Base-by-base conservation (phyloP, 169 alveolate genomes). In the Plasmodium knowlesi region DNA sequence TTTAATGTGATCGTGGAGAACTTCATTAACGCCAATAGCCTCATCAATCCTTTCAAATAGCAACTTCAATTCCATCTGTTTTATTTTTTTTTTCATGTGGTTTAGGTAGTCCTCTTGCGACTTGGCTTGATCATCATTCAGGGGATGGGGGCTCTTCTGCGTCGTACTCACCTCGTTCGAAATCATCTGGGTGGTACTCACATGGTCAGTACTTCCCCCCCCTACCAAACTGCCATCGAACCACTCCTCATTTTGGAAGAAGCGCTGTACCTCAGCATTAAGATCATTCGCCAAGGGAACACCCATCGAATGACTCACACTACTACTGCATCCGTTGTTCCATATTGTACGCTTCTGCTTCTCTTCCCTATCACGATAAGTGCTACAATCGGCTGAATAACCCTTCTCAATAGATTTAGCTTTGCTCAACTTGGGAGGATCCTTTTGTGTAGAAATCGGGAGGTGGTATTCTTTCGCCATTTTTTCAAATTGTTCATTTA, bases 11-110 rank as follows among this genome's bases (percentile, higher is more conserved):
- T 78, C 76, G 54, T 89, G 46, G 43, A 89, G 70, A 22, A 12
- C 73, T 14, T 89, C 94, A 67, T 89, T 79, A 5, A 89, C 78
- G 30, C 34, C 72, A 22, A 89, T 89, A 22, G 94, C 94, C 72
- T 89, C 94, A 57, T 89, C 94, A 5, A 89, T 89, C 25, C 86
- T 78, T 78, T 89, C 94, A 79, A 57, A 80, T 1, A 89, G 25
- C 30, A 72, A 22, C 43, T 89, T 79, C 25, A 54, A 61, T 43
- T 89, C 94, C 94, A 89, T 79, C 22, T 32, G 22, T 41, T 79
- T 89, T 79, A 89, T 89, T 79, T 89, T 89, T 25, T 16, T 79
- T 46, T 67, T 43, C 94, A 89, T 79, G n/a, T 32, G 80, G 53
- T 78, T 78, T 54, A 89, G 82, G 39, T 89, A 89, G 8, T 89